Percentiles rank a stretch among this genome's conserved stretches.
These are phyloP conservation scores for Phyllosticta citriasiana DNA, from an alignment of 2,329 filamentous ascomycete species.

Conservation along the genomic window DNA sequence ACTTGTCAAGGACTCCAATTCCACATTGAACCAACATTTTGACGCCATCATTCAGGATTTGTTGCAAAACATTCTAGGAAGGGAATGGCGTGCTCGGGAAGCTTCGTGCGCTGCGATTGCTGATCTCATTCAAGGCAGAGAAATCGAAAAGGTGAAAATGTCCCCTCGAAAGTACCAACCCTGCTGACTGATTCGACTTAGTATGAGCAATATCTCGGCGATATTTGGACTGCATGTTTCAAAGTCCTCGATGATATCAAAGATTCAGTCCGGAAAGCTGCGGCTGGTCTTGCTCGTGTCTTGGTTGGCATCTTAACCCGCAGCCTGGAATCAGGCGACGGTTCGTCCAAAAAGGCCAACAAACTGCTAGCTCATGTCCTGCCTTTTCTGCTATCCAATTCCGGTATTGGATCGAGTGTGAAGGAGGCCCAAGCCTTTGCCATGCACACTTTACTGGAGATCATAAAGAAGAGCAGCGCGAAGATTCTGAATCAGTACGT, in stretches of 20 bases:
- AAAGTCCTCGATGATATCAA: constrained; percentile 97
- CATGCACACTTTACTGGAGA: constrained; percentile 68
- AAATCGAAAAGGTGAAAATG: constrained; percentile 34
- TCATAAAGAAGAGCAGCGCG: constrained; percentile 78
- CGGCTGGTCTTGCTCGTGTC: constrained; percentile 70
- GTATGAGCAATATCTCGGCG: constrained; percentile 75
- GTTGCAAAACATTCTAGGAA: constrained; percentile 73
- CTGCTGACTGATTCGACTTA: constrained; percentile 21
- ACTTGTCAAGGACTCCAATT: constrained; percentile 77
- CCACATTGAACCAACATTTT: constrained; percentile 71
- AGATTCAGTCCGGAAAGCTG: constrained; percentile 71
- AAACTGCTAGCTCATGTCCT: constrained; percentile 79
- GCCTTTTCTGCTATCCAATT: constrained; percentile 81
- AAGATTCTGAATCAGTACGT: constrained; percentile 70
- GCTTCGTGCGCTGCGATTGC: constrained; percentile 85
- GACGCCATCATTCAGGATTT: constrained; percentile 83
- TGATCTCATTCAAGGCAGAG: constrained; percentile 74
- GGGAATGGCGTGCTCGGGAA: constrained; percentile 88
- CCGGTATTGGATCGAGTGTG: constrained; percentile 79
- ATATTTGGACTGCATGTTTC: constrained; percentile 78
- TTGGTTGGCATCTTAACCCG: constrained; percentile 79
- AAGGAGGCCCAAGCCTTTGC: constrained; percentile 81
- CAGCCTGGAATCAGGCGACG: constrained; percentile 69
- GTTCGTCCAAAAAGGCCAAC: constrained; percentile 54
- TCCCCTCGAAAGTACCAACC: no score